Evolutionary conservation across 2,329 filamentous ascomycete species (phyloP), one percentile per base, ranked within the genome.

Genomic region (Sordariomycetes sp.): DNA sequence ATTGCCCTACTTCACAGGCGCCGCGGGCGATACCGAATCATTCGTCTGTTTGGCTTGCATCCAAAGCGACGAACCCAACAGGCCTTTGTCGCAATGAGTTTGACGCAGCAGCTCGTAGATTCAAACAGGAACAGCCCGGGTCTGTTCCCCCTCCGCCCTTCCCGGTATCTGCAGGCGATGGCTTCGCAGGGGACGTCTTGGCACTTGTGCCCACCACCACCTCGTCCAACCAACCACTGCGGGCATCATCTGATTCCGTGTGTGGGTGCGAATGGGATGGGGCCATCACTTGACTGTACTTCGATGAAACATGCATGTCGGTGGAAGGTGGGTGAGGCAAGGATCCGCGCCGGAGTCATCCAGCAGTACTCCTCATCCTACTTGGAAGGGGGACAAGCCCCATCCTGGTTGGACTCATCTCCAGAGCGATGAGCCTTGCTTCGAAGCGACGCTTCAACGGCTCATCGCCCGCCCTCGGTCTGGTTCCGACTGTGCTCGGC

Each of bases 231-330:
- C 55, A 57, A 32, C 55, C 46, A 37, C 34, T 43, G 28, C 12
- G 8, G 46, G 7, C 35, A 53, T 57, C 55, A 57, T 32, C 55
- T 57, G 55, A 57, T 57, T 52, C 34, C 8, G 20, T 53, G 18
- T 32, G n/a, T 48, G 32, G 20, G 10, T 16, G 16, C 25, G 35
- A 50, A 25, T 20, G 35, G 55, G 55, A 57, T 57, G 55, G 48
- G 8, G 40, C 48, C 34, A 57, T 57, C 55, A 57, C 55, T 53
- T 53, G 55, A 57, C 55, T 57, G 35, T 35, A 52, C 46, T 43
- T 52, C 34, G 28, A 46, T 57, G 55, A 57, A 57, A 57, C 55
- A 57, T 18, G 25, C 43, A 57, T 53, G 20, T 24, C 20, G 4
- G 22, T 20, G 6, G 46, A 24, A n/a, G 20, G 46, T 20, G 8